Percentiles rank a stretch among this genome's conserved stretches.
These are phyloP conservation scores for Tetrapisispora taiwanensis DNA, from an alignment of 805 yeast genomes.

Conservation along the genomic window DNA sequence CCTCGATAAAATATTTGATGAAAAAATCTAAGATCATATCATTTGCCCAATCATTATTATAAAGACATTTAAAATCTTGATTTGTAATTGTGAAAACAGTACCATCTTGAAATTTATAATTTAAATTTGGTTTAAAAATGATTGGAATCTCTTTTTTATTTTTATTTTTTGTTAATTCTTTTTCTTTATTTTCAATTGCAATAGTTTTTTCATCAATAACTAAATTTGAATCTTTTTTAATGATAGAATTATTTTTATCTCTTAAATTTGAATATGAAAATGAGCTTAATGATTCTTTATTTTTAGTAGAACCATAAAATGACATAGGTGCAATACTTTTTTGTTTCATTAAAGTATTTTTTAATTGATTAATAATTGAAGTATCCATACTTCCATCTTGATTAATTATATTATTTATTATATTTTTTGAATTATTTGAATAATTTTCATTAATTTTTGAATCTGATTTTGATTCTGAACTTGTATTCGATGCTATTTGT, in stretches of 20 bases:
- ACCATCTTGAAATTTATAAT: slow-evolving; percentile 43
- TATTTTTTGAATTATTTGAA: no score
- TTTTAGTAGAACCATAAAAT: slow-evolving; percentile 2
- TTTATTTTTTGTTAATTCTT: neutral
- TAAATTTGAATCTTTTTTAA: neutral
- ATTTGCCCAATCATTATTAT: slow-evolving; percentile 78
- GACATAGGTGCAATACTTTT: neutral
- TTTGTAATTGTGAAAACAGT: slow-evolving; percentile 47
- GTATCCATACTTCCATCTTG: no score
- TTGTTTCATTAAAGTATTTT: neutral
- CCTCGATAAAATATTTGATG: slow-evolving; percentile 46
- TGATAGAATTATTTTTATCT: neutral
- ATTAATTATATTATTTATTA: no score
- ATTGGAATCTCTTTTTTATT: slow-evolving; percentile 16
- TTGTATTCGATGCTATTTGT: neutral
- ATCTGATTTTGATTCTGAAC: no score
- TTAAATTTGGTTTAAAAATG: slow-evolving; percentile 35
- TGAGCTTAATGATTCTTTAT: neutral
- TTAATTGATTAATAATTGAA: no score
- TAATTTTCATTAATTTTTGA: no score
- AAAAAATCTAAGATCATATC: slow-evolving; percentile 84
- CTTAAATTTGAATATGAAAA: neutral
- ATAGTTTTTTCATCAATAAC: neutral
- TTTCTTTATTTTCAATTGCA: neutral
- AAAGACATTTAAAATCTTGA: slow-evolving; percentile 69